Percentiles rank a stretch among this genome's conserved stretches.
Evolutionary conservation across 2,329 filamentous ascomycete genomes (phyloP).

Genomic region (Arthrobotrys megalospora): DNA sequence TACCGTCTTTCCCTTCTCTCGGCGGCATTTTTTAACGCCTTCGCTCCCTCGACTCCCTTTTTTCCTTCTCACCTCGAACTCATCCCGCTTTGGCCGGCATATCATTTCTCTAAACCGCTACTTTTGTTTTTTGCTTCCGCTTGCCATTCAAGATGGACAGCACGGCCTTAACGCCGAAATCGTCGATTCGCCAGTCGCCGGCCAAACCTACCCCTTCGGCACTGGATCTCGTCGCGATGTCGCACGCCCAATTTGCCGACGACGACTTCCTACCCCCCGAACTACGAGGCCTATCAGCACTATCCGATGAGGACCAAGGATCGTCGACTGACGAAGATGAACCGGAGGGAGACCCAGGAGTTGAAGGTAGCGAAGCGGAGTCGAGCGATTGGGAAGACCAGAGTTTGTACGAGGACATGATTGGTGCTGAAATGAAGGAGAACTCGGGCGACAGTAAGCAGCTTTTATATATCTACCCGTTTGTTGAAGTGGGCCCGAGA

Average conservation of each 20-base stretch:
- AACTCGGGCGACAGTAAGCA: constrained; percentile 71
- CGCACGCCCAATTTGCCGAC: constrained; percentile 64
- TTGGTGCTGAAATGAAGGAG: constrained; percentile 73
- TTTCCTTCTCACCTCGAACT: constrained; percentile 3
- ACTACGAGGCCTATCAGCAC: constrained; percentile 63
- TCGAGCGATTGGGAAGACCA: constrained; percentile 76
- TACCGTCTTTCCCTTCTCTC: constrained; percentile 44
- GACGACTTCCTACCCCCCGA: constrained; percentile 65
- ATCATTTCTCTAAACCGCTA: constrained; percentile 36
- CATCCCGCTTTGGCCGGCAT: constrained; percentile 55
- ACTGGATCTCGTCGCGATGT: constrained; percentile 63
- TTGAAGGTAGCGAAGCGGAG: constrained; percentile 62
- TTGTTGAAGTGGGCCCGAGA: constrained; percentile 9
- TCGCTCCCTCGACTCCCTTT: constrained; percentile 36
- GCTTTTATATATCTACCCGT: constrained; percentile 60
- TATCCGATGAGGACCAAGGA: constrained; percentile 50
- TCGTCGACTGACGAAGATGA: constrained; percentile 67
- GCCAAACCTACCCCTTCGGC: constrained; percentile 61
- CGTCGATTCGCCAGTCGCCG: constrained; percentile 58
- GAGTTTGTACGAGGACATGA: constrained; percentile 76
- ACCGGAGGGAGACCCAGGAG: constrained; percentile 59
- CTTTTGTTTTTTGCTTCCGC: background rate
- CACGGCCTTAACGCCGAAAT: constrained; percentile 59
- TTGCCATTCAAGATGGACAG: constrained; percentile 50
- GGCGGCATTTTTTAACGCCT: constrained; percentile 30